Percentiles rank a stretch among this genome's conserved stretches.
Evolutionary conservation across 1,284 basidiomycete species (phyloP).

Genomic region (Ceratobasidium theobromae): DNA sequence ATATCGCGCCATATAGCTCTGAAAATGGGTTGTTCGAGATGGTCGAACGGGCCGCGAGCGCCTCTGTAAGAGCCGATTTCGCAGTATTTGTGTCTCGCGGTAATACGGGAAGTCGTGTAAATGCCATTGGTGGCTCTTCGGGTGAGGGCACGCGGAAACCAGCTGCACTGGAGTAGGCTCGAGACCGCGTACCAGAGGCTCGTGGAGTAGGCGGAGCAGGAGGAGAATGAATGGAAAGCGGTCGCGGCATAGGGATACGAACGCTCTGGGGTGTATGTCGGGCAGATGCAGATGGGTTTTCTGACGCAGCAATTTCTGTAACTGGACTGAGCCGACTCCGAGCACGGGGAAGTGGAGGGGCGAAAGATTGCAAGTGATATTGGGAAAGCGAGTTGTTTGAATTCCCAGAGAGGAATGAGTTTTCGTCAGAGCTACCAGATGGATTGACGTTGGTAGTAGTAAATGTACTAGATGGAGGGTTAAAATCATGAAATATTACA

Average conservation of each 20-base stretch:
- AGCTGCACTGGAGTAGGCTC: conserved; percentile 29
- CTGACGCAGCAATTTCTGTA: conserved; percentile 48
- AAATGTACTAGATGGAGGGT: conserved; percentile 45
- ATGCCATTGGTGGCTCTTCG: conserved; percentile 27
- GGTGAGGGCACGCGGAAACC: conserved; percentile 30
- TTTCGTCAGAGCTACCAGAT: conserved; percentile 36
- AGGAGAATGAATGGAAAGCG: conserved; percentile 33
- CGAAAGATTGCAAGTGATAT: conserved; percentile 53
- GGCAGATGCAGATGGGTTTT: conserved; percentile 15
- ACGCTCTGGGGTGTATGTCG: conserved; percentile 18
- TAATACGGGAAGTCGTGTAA: conserved; percentile 1
- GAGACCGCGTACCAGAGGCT: conserved; percentile 28
- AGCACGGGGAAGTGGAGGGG: conserved; percentile 50
- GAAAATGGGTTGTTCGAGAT: conserved; percentile 72
- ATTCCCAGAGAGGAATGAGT: conserved; percentile 36
- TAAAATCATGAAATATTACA: not conserved
- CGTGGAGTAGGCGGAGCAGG: conserved; percentile 34
- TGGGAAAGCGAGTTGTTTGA: conserved; percentile 50
- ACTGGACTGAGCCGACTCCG: conserved; percentile 68
- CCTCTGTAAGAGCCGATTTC: conserved; percentile 61
- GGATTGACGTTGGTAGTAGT: conserved; percentile 45
- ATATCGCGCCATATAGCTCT: conserved; percentile 77
- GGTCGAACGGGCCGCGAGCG: conserved; percentile 60
- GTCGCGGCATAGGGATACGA: conserved; percentile 25
- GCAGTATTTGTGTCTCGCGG: not conserved